phyloP scores from a whole-genome alignment of 441 rosid species.

The Dalechampia spathulata region DNA sequence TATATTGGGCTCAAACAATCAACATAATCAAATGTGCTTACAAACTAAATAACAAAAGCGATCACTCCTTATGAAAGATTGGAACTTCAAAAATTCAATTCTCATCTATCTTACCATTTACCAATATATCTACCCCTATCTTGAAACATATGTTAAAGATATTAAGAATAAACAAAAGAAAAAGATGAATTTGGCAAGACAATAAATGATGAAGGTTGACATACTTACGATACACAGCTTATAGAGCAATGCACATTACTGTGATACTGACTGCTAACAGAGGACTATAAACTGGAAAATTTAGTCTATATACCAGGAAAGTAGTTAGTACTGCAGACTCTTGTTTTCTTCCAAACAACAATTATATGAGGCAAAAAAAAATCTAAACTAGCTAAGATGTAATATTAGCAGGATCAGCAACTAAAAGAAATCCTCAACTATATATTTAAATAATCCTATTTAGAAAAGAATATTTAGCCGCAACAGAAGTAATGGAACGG shows the following conservation, averaged over 20 bases:
- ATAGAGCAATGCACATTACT: slow-evolving; percentile 11
- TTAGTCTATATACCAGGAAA: slow-evolving; percentile 11
- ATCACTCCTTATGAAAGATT: slow-evolving; percentile 10
- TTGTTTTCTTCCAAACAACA: slow-evolving; percentile 17
- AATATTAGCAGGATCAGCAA: slow-evolving; percentile 19
- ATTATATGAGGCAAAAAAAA: slow-evolving; percentile 10
- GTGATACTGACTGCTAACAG: slow-evolving; percentile 14
- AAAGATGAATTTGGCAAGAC: background rate
- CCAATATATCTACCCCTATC: slow-evolving; percentile 12
- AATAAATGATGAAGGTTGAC: background rate
- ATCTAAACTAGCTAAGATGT: slow-evolving; percentile 10
- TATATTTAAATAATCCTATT: slow-evolving; percentile 21
- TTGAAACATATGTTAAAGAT: slow-evolving; percentile 11
- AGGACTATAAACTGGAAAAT: slow-evolving; percentile 16
- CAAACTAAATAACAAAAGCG: slow-evolving; percentile 7
- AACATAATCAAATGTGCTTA: background rate
- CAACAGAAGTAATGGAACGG: slow-evolving; percentile 9
- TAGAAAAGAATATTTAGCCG: slow-evolving; percentile 7
- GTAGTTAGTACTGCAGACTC: slow-evolving; percentile 14
- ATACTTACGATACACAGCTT: background rate
- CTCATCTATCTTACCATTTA: slow-evolving; percentile 10
- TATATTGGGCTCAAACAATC: slow-evolving; percentile 8
- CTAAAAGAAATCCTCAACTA: slow-evolving; percentile 25
- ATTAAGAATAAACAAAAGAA: slow-evolving; percentile 4
- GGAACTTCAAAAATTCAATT: slow-evolving; percentile 4